Base-by-base conservation (phyloP, 129 eudicot genomes). In the Pulicaria dysenterica region DNA sequence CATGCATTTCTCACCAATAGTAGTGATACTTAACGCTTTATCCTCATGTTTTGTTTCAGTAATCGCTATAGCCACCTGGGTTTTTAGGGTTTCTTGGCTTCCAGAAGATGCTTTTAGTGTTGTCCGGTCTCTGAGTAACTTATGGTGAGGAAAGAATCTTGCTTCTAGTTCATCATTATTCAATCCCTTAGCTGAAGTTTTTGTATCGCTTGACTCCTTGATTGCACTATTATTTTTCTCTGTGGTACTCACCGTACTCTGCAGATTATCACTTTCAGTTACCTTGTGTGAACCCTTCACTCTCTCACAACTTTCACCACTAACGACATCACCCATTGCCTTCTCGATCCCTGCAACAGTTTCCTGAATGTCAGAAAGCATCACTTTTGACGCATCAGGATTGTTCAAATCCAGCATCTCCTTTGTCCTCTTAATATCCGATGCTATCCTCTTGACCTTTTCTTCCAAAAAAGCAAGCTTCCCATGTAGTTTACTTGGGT, bases 381-480 rank as follows among this genome's bases (percentile, higher is more conserved):
- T 90, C 78, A 79, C 70, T 77, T 94, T 90, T 5, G 99, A 90
- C 5, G 91, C 89, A 75, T 88, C 97, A 2, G 93, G 90, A 62
- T 94, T 94, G 77, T 90, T 90, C 86, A 72, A 70, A 85, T 94
- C 99, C 77, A 94, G 75, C 80, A 94, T 88, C 47, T 94, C 99
- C 76, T 90, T 94, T 0, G 97, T 90, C 85, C 85, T 88, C 85
- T 94, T 90, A 41, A 94, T 94, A 73, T 94, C 97, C 1, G 93
- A 82, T 0, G 99, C 91, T 68, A 94, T 90, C 72, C 94, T 83
- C 83, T 90, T 94, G 13, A 94, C 97, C 43, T 88, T 94, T 44
- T 91, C 99, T 71, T 94, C 99, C 79, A 94, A 80, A 80, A 82
- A 88, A 0, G 97, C 99, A 65, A 94, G 97, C 79, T 94, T 94